Evolutionary conservation across 345 rosid genomes (phyloP).

Genomic region (Boechera divaricarpa): DNA sequence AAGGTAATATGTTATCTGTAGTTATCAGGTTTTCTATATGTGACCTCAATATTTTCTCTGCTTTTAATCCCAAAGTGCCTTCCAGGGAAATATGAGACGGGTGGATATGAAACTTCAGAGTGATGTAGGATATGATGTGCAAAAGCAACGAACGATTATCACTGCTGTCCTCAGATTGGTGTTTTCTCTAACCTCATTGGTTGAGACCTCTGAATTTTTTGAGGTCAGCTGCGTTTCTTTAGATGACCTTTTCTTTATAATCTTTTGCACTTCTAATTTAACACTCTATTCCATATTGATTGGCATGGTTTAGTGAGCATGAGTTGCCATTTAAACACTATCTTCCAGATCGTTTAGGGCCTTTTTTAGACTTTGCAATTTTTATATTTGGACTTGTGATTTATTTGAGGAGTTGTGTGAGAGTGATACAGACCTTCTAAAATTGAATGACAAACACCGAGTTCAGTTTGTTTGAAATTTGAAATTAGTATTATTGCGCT

Average conservation of each 20-base stretch:
- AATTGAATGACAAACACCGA: conserved; percentile 2
- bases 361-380: not conserved
- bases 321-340: conserved; percentile 9
- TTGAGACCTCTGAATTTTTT: conserved; percentile 77
- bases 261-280: conserved; percentile 22
- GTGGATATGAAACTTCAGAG: conserved; percentile 64
- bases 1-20: conserved; percentile 57
- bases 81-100: conserved; percentile 74
- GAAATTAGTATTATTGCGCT: not conserved
- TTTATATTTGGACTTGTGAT: not conserved
- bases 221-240: conserved; percentile 61
- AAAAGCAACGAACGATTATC: conserved; percentile 70
- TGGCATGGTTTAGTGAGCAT: not conserved
- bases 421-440: not conserved
- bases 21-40: conserved; percentile 20
- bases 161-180: conserved; percentile 78
- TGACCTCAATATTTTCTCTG: conserved; percentile 25
- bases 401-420: conserved; percentile 12
- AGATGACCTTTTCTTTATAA: not conserved
- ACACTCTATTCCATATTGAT: not conserved
- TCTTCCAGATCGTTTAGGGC: conserved; percentile 5
- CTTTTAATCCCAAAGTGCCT: conserved; percentile 39
- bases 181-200: conserved; percentile 81
- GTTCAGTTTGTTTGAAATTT: conserved; percentile 5
- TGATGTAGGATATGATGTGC: conserved; percentile 58